Percentiles rank a stretch among this genome's conserved stretches.
These are phyloP conservation scores for Ophiosphaerella herpotricha DNA, from an alignment of 2,329 filamentous ascomycete species.

Conservation along the genomic window DNA sequence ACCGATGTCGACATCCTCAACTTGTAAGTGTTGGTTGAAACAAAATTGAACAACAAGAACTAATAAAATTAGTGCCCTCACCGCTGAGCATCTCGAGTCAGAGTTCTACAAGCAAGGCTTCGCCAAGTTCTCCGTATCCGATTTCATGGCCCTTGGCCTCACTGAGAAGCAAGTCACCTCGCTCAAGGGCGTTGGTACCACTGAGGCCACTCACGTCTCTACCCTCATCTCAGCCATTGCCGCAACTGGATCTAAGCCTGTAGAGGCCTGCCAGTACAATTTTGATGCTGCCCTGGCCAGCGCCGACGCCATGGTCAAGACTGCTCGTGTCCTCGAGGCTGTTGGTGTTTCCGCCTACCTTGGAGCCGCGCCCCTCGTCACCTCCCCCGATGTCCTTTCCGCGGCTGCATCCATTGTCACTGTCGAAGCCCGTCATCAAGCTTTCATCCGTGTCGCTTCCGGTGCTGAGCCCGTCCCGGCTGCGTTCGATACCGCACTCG, in stretches of 20 bases:
- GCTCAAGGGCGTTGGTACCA: conserved; percentile 64
- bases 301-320: conserved; percentile 69
- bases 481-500: conserved; percentile 72
- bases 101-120: conserved; percentile 75
- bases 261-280: conserved; percentile 72
- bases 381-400: conserved; percentile 63
- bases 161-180: conserved; percentile 60
- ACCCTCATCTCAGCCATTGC: conserved; percentile 65
- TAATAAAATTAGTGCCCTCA: conserved; percentile 64
- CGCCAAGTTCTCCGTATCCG: conserved; percentile 64
- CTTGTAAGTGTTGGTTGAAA: conserved; percentile 50
- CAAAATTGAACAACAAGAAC: conserved; percentile 21
- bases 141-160: conserved; percentile 69
- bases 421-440: conserved; percentile 74
- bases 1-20: conserved; percentile 59
- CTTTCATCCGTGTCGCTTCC: conserved; percentile 67
- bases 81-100: conserved; percentile 75
- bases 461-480: conserved; percentile 65
- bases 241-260: conserved; percentile 66
- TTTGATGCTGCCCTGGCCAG: conserved; percentile 65
- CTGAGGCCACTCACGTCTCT: conserved; percentile 67
- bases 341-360: conserved; percentile 75
- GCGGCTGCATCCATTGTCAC: conserved; percentile 73
- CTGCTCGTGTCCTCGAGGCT: conserved; percentile 71
- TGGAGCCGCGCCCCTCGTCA: conserved; percentile 69